Percentiles rank a stretch among this genome's conserved stretches.
Evolutionary conservation across 208 protist species (phyloP).

Genomic region (Polymyxa betae): DNA sequence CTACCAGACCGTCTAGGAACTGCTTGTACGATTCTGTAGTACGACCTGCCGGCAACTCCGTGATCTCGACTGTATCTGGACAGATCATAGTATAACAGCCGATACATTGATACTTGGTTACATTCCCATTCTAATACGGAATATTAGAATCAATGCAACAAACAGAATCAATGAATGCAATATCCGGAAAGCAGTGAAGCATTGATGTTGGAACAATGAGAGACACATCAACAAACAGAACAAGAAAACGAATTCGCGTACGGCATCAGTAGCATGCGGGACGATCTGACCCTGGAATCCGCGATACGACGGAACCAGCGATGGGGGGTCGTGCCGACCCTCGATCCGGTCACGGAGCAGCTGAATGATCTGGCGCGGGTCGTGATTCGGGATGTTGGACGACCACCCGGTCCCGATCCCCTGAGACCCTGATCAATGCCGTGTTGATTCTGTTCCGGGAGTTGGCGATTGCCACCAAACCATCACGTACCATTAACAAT

Average conservation of each 20-base stretch:
- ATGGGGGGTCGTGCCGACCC: slow-evolving; percentile 76
- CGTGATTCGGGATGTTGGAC: slow-evolving; percentile 96
- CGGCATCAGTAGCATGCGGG: not conserved
- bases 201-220: not conserved
- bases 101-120: no score
- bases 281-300: slow-evolving; percentile 82
- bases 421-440: not conserved
- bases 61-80: not conserved
- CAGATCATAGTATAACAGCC: no score
- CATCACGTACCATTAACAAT: slow-evolving; percentile 98
- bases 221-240: not conserved
- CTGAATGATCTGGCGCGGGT: slow-evolving; percentile 93
- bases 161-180: no score
- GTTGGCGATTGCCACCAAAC: slow-evolving; percentile 82
- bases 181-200: no score
- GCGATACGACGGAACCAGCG: slow-evolving; percentile 94
- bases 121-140: slow-evolving; percentile 90
- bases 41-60: slow-evolving; percentile 31
- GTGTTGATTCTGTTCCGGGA: not conserved
- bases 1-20: slow-evolving; percentile 82
- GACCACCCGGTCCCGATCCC: slow-evolving; percentile 93
- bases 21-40: slow-evolving; percentile 24
- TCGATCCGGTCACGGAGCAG: slow-evolving; percentile 83
- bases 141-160: no score
- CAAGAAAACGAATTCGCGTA: not conserved